A percentile compares a stretch with the other conserved stretches of the same genome.
phyloP scores from a whole-genome alignment of 1,284 basidiomycete species.

The Ganoderma boninense region DNA sequence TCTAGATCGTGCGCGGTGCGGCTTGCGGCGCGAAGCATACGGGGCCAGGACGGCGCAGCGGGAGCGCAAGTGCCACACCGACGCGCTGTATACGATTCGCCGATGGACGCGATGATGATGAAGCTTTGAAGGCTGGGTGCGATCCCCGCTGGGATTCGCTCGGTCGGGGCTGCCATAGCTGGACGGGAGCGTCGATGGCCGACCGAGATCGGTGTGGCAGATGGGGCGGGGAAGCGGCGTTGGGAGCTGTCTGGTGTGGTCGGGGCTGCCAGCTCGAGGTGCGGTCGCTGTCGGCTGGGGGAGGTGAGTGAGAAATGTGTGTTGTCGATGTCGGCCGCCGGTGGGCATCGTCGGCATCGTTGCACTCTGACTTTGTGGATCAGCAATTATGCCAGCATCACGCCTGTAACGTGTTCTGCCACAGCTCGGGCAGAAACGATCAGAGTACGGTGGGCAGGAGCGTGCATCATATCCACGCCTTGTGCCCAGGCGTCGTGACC shows the following conservation, averaged over 20 bases:
- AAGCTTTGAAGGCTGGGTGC: too few relatives aligned
- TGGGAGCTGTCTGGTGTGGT: not conserved
- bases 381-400: slow-evolving; percentile 6
- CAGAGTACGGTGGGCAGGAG: not conserved
- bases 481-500: not conserved
- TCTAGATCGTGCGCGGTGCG: not conserved
- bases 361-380: not conserved
- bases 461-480: slow-evolving; percentile 4
- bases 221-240: slow-evolving; percentile 5
- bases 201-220: not conserved
- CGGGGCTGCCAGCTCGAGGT: too few relatives aligned
- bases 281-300: not conserved
- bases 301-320: slow-evolving; percentile 7
- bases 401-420: slow-evolving; percentile 1
- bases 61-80: not conserved
- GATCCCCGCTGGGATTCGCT: not conserved
- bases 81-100: slow-evolving; percentile 2
- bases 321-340: not conserved
- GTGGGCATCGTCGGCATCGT: not conserved
- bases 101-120: not conserved
- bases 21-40: slow-evolving; percentile 3
- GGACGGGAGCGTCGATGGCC: not conserved
- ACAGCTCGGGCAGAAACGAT: slow-evolving; percentile 2
- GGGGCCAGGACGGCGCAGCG: not conserved
- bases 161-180: not conserved